phyloP scores from a whole-genome alignment of 768 basidiomycete species.

The Collybia mongolica region DNA sequence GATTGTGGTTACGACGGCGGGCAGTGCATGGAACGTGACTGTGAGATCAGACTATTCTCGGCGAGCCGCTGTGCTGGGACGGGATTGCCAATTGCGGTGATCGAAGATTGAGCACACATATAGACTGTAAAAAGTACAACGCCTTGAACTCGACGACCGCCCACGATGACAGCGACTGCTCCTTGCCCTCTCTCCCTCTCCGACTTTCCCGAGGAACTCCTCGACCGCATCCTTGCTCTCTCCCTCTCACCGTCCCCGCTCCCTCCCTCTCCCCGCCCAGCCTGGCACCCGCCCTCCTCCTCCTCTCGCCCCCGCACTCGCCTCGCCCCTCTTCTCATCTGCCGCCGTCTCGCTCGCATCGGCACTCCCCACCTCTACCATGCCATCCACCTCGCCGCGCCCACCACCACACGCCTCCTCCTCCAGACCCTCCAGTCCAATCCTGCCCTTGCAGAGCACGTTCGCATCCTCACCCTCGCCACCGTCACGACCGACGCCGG shows the following conservation, averaged over 20 bases:
- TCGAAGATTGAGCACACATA: too few relatives aligned
- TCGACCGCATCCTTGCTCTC: constrained; percentile 41
- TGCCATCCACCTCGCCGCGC: constrained; percentile 40
- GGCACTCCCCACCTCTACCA: constrained; percentile 57
- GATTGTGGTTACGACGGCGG: too few relatives aligned
- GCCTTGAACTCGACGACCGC: too few relatives aligned
- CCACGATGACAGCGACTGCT: neutral
- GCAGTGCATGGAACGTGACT: too few relatives aligned
- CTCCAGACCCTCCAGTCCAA: constrained; percentile 32
- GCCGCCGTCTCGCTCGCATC: constrained; percentile 51
- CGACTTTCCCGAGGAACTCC: constrained; percentile 33
- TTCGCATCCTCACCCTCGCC: constrained; percentile 40
- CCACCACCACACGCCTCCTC: constrained; percentile 38
- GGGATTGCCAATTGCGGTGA: too few relatives aligned
- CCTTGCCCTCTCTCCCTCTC: constrained; percentile 3
- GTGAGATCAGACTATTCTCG: too few relatives aligned
- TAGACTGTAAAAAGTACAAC: too few relatives aligned
- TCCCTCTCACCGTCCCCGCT: neutral
- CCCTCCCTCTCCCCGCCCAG: constrained; percentile 14
- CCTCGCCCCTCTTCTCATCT: constrained; percentile 49
- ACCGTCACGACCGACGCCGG: constrained; percentile 40
- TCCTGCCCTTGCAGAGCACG: constrained; percentile 34
- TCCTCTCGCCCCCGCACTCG: constrained; percentile 17
- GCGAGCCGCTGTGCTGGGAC: too few relatives aligned
- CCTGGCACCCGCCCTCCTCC: constrained; percentile 13